phyloP scores from a whole-genome alignment of 2,329 filamentous ascomycete species.

The Huntiella moniliformis region DNA sequence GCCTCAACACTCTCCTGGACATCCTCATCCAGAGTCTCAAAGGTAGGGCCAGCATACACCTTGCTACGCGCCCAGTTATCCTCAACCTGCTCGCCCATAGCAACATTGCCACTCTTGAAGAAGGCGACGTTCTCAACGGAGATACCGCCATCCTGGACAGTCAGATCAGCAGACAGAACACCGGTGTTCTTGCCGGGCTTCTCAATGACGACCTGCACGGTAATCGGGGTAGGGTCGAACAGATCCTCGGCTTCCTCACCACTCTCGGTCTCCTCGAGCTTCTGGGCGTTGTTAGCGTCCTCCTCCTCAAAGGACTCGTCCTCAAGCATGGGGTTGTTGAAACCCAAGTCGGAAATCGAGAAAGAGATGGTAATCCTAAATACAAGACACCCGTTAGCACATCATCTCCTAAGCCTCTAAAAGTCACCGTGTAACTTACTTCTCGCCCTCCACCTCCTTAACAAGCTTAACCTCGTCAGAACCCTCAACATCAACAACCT shows the following conservation, averaged over 20 bases:
- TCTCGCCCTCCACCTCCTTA: constrained; percentile 72
- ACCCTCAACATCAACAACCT: constrained; percentile 65
- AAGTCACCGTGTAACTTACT: constrained; percentile 33
- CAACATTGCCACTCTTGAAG: constrained; percentile 60
- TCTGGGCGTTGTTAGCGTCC: constrained; percentile 27
- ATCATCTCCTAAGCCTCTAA: constrained; percentile 5
- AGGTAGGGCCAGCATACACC: constrained; percentile 78
- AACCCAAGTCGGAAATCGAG: constrained; percentile 65
- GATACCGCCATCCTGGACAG: constrained; percentile 70
- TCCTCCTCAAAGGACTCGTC: constrained; percentile 37
- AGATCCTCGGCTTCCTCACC: constrained; percentile 29
- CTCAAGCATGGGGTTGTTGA: constrained; percentile 39
- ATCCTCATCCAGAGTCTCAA: constrained; percentile 88
- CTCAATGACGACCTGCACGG: constrained; percentile 73
- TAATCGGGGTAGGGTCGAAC: constrained; percentile 45
- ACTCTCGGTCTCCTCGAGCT: constrained; percentile 37
- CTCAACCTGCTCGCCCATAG: constrained; percentile 58
- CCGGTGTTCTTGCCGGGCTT: constrained; percentile 54
- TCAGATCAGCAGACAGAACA: constrained; percentile 69
- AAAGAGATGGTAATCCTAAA: constrained; percentile 55
- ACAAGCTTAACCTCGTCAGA: constrained; percentile 75
- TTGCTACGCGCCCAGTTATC: constrained; percentile 57
- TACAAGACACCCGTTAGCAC: constrained; percentile 4
- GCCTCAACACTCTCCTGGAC: constrained; percentile 81
- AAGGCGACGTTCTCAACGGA: constrained; percentile 82